phyloP scores from a whole-genome alignment of 768 basidiomycete species.

The Xerocomellus intermedius region DNA sequence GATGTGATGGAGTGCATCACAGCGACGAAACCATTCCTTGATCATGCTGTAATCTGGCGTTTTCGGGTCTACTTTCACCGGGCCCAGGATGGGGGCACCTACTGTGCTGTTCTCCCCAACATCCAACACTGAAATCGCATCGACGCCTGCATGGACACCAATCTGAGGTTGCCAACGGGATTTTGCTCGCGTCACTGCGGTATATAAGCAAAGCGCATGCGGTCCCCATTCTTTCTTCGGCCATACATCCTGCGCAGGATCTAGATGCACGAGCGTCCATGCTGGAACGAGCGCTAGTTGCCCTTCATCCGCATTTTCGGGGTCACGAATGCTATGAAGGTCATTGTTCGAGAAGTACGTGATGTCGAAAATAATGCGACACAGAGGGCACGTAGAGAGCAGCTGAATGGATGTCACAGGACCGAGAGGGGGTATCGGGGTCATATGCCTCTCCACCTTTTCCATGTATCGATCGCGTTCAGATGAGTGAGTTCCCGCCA shows the following conservation, averaged over 20 bases:
- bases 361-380: not conserved
- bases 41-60: not conserved
- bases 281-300: not conserved
- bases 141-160: not conserved
- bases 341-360: not conserved
- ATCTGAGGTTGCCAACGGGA: slow-evolving; percentile 5
- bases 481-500: not conserved
- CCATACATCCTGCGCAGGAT: not conserved
- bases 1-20: no score
- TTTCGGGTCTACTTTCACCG: not conserved
- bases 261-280: slow-evolving; percentile 2
- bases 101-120: not conserved
- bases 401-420: not conserved
- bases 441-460: not conserved
- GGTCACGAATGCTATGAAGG: not conserved
- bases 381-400: not conserved
- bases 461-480: not conserved
- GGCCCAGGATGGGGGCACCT: not conserved
- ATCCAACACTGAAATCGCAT: not conserved
- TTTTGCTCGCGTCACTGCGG: not conserved
- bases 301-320: not conserved
- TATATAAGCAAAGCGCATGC: not conserved
- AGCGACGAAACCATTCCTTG: no score
- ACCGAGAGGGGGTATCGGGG: not conserved
- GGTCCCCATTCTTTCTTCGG: not conserved